Conservation (phyloP, 176 grass and related monocot genomes). For the Ampelocalamus luodianensis region DNA sequence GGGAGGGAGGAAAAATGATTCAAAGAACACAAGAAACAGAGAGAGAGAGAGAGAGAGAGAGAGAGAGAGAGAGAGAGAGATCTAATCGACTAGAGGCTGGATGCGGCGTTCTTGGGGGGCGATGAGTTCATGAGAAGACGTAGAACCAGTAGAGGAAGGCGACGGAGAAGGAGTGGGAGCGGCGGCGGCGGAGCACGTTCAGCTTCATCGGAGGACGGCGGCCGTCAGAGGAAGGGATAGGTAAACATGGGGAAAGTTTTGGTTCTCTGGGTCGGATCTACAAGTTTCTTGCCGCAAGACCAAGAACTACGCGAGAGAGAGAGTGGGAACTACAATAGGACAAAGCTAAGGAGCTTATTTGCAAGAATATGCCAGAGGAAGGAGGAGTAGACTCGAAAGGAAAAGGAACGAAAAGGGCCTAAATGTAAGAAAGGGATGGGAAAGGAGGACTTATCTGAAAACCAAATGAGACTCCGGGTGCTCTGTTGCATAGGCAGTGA, state of each 20-base stretch:
- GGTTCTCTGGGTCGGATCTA: slow-evolving; percentile 18
- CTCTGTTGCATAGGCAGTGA: slow-evolving; percentile 8
- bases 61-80: not conserved
- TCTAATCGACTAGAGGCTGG: slow-evolving; percentile 22
- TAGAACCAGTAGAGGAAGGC: slow-evolving; percentile 90
- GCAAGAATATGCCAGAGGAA: not conserved
- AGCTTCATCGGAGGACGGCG: slow-evolving; percentile 59
- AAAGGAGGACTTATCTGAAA: slow-evolving; percentile 47
- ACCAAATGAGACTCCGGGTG: not conserved
- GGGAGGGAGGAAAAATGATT: not conserved
- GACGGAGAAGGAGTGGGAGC: slow-evolving; percentile 79
- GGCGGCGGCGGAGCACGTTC: slow-evolving; percentile 49
- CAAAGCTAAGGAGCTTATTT: not conserved
- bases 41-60: too few relatives aligned
- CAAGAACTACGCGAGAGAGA: not conserved
- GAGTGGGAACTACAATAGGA: slow-evolving; percentile 32
- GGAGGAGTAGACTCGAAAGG: not conserved
- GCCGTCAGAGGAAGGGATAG: slow-evolving; percentile 48
- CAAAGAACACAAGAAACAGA: not conserved
- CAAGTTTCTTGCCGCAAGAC: not conserved
- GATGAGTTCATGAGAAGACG: slow-evolving; percentile 73
- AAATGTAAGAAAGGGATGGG: not conserved
- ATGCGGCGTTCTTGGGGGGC: slow-evolving; percentile 4
- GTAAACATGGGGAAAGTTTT: slow-evolving; percentile 41
- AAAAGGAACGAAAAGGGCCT: slow-evolving; percentile 6